Conservation (phyloP, 345 rosid genomes). For the Carallia pectinifolia region DNA sequence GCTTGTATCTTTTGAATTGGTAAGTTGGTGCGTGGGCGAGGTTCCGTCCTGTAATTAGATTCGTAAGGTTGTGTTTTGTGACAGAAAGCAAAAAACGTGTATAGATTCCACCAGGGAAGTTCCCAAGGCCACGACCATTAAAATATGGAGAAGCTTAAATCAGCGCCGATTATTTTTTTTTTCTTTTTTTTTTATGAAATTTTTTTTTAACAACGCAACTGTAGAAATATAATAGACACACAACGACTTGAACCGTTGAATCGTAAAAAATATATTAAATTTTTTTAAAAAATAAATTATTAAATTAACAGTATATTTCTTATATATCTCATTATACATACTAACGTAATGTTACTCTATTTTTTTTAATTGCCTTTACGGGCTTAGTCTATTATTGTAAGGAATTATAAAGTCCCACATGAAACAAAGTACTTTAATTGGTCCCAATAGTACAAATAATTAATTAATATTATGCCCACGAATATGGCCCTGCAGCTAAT, state of each 20-base stretch:
- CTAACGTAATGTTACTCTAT: too few relatives aligned
- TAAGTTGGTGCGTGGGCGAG: too few relatives aligned
- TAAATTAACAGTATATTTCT: too few relatives aligned
- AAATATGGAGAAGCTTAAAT: constrained; percentile 14
- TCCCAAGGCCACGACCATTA: constrained; percentile 47
- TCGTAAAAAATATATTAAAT: too few relatives aligned
- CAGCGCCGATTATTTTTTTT: constrained; percentile 47
- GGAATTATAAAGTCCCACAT: neutral
- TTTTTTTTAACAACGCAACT: too few relatives aligned
- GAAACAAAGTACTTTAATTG: constrained; percentile 3
- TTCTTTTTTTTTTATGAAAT: neutral
- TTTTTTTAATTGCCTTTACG: constrained; percentile 4
- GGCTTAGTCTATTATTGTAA: constrained; percentile 14
- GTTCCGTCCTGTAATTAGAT: neutral
- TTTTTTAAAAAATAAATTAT: too few relatives aligned
- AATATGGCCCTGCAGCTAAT: neutral
- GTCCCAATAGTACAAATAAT: neutral
- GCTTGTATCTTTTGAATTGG: too few relatives aligned
- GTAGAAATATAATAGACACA: too few relatives aligned
- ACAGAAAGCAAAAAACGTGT: constrained; percentile 26
- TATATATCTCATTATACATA: too few relatives aligned
- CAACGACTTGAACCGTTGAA: too few relatives aligned
- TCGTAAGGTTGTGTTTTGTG: neutral
- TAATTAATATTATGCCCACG: neutral
- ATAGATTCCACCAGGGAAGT: constrained; percentile 35